phyloP scores from a whole-genome alignment of 352 stramenopile genomes.

The Albugo laibachii region DNA sequence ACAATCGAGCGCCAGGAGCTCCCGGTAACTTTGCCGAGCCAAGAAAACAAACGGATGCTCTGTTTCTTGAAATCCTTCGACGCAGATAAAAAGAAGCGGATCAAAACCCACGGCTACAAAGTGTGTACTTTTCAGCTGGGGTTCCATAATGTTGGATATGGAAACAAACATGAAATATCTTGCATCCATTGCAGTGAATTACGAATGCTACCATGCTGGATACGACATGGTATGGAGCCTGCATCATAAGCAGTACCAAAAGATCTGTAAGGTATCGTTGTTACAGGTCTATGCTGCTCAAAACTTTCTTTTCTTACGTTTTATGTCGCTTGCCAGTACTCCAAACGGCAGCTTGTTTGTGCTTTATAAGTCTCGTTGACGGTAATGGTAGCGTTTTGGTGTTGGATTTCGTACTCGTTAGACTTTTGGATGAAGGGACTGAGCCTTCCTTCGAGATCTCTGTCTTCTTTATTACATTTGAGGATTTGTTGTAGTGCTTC shows the following conservation, averaged over 20 bases:
- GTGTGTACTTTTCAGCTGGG: no score
- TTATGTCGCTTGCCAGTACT: slow-evolving; percentile 47
- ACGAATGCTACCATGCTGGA: slow-evolving; percentile 62
- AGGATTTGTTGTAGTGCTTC: no score
- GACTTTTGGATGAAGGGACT: slow-evolving; percentile 4
- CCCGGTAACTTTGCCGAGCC: slow-evolving; percentile 44
- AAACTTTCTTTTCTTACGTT: slow-evolving; percentile 18
- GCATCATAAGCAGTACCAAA: slow-evolving; percentile 46
- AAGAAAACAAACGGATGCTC: slow-evolving; percentile 68
- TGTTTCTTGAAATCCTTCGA: slow-evolving; percentile 49
- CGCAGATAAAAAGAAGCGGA: slow-evolving; percentile 43
- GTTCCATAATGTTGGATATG: no score
- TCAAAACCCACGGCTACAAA: slow-evolving; percentile 30
- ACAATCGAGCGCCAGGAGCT: slow-evolving; percentile 37
- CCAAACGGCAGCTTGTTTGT: slow-evolving; percentile 61
- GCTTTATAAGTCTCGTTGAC: slow-evolving; percentile 32
- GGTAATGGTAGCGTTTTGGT: slow-evolving; percentile 17
- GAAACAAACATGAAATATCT: neutral
- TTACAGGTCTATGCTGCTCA: no score
- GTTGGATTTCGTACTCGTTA: slow-evolving; percentile 6
- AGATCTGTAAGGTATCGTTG: slow-evolving; percentile 15
- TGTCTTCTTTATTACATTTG: no score
- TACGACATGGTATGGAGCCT: slow-evolving; percentile 50
- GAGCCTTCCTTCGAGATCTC: neutral
- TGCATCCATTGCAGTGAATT: slow-evolving; percentile 56